Conservation (phyloP, 768 basidiomycete species). For the Boletus sp. region DNA sequence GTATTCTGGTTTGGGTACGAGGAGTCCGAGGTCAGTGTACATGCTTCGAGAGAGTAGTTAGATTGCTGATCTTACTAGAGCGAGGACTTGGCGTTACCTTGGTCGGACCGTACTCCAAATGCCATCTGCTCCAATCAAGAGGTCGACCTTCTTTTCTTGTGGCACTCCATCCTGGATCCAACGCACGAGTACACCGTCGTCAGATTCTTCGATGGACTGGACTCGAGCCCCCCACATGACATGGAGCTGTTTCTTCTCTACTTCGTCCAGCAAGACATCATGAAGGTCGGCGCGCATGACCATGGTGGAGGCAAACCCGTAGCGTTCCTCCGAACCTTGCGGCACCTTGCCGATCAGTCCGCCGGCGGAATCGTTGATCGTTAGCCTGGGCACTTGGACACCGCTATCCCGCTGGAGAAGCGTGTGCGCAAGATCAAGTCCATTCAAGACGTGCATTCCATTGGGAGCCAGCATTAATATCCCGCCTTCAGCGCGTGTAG, state of each 20-base stretch:
- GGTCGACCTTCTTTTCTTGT: conserved; percentile 28
- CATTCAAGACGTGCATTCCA: conserved; percentile 28
- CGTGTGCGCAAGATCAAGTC: conserved; percentile 22
- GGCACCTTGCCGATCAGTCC: conserved; percentile 21
- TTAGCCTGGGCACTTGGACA: conserved; percentile 17
- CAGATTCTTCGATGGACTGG: conserved; percentile 21
- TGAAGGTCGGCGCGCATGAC: conserved; percentile 30
- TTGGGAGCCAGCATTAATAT: conserved; percentile 30
- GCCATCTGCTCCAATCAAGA: conserved; percentile 30
- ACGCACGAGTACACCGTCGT: conserved; percentile 25
- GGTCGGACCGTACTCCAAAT: conserved; percentile 30
- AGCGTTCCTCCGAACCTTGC: conserved; percentile 26
- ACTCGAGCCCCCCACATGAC: conserved; percentile 26
- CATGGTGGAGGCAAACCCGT: conserved; percentile 27
- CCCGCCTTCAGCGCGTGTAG: conserved; percentile 19
- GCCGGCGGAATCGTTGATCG: conserved; percentile 22
- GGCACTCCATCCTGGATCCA: conserved; percentile 20
- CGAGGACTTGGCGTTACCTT: conserved; percentile 9
- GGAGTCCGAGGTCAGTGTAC: conserved; percentile 18
- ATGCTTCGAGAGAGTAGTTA: conserved; percentile 17
- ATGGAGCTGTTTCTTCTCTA: conserved; percentile 17
- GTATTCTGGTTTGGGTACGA: conserved; percentile 25
- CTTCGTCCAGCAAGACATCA: conserved; percentile 30
- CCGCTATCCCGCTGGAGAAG: conserved; percentile 24
- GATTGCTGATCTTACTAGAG: background rate